Base-by-base conservation (phyloP, 306 rosid species). In the Inga leiocalycina region DNA sequence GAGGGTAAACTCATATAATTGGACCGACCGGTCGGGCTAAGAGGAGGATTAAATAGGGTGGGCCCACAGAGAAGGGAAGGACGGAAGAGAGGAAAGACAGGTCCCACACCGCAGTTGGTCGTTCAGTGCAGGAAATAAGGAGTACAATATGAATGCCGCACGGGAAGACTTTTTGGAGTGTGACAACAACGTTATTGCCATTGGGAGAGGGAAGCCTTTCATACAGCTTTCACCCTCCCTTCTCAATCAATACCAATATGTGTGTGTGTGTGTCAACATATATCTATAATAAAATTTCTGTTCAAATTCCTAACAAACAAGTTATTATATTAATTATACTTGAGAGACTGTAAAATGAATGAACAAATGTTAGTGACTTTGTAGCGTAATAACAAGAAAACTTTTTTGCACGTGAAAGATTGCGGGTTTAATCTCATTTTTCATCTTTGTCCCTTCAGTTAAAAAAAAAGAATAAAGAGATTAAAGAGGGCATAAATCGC, bases 91-190 rank as follows among this genome's bases (percentile, higher is more conserved):
- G 20, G 70, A 39, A 12, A 13, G 43, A 6, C 15, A 44, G 43
- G 43, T 14, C 71, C 71, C 71, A 15, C 71, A 2, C 10, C 0
- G n/a, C 9, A 14, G 45, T 34, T 67, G 72, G 46, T 17, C 27
- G 10, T 16, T 35, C 5, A 2, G 20, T 16, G 44, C 43, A 13
- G 1, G 24, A 67, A 67, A 34, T 67, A 3, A 15, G 45, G 45
- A 67, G 72, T 6, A 17, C 45, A 35, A 67, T 15, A 90, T 88
- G 85, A 89, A 88, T 88, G 91, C 86, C 97, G 88, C 88, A 90
- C 88, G 92, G 72, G 70, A 6, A 16, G 24, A 83, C 78, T 80
- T 82, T 79, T 79, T 74, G 17, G 8, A 76, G 81, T 52, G 32
- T 48, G 89, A 74, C 88, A 82, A 73, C 69, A 79, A 79, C 76